A percentile compares a stretch with the other conserved stretches of the same genome.
Evolutionary conservation across 1,284 basidiomycete species (phyloP).

Genomic region (Fomitopsis pinicola): DNA sequence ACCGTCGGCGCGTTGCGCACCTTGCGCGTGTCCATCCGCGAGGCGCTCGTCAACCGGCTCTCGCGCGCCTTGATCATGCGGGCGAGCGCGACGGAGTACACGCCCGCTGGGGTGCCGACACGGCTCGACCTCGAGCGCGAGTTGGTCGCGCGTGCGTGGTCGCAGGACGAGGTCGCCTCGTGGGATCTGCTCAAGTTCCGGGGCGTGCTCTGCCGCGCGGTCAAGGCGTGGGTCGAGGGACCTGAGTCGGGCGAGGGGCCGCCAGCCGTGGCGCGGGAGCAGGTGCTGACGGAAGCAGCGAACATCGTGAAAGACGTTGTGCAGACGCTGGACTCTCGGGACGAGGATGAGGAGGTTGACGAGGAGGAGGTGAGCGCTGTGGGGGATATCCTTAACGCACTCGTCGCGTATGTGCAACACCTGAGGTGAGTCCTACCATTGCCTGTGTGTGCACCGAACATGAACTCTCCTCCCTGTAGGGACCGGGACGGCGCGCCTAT

Average conservation of each 20-base stretch:
- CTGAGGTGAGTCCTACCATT: conserved; percentile 40
- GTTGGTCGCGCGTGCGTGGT: conserved; percentile 68
- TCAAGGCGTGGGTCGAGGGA: conserved; percentile 52
- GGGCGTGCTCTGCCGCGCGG: conserved; percentile 44
- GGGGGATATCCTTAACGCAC: conserved; percentile 52
- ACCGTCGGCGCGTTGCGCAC: conserved; percentile 65
- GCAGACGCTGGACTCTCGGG: conserved; percentile 62
- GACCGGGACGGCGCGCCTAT: conserved; percentile 47
- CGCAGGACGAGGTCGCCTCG: conserved; percentile 50
- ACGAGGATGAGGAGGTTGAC: conserved; percentile 54
- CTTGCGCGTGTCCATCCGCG: conserved; percentile 59
- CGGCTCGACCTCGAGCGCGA: conserved; percentile 54
- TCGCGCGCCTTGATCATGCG: conserved; percentile 59
- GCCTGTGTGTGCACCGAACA: background rate
- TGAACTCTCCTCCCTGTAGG: conserved; percentile 29
- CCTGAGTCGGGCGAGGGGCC: conserved; percentile 17
- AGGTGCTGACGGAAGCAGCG: conserved; percentile 62
- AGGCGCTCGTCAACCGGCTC: conserved; percentile 53
- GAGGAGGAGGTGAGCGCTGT: conserved; percentile 62
- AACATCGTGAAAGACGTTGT: conserved; percentile 66
- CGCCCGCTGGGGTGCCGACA: conserved; percentile 53
- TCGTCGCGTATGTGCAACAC: conserved; percentile 52
- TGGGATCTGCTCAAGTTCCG: conserved; percentile 65
- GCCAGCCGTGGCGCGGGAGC: conserved; percentile 37
- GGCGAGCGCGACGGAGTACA: conserved; percentile 47